Conservation (phyloP, 495 filamentous ascomycete species). For the Peziza echinospora region DNA sequence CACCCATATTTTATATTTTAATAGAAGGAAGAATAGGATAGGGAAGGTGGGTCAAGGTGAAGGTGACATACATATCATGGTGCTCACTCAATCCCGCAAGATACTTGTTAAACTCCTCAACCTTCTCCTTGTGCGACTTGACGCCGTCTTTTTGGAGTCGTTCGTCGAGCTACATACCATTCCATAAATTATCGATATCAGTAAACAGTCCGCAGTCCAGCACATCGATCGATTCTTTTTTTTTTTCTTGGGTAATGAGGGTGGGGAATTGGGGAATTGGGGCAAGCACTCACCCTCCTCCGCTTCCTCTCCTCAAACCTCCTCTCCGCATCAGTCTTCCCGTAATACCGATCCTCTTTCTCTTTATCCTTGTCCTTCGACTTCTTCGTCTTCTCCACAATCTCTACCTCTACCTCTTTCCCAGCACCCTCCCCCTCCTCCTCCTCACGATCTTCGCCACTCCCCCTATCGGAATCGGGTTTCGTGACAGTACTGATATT, state of each 20-base stretch:
- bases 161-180: constrained; percentile 36
- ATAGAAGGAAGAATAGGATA: background rate
- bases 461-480: no score
- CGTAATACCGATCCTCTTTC: background rate
- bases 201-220: background rate
- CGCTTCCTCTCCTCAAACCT: constrained; percentile 55
- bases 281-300: constrained; percentile 50
- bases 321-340: constrained; percentile 73
- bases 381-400: background rate
- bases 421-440: background rate
- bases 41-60: no score
- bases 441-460: no score
- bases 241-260: background rate
- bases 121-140: constrained; percentile 92
- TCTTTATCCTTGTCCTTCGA: background rate
- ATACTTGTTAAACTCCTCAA: constrained; percentile 89
- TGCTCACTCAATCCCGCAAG: constrained; percentile 82
- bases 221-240: background rate
- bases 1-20: background rate
- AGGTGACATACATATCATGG: constrained; percentile 69
- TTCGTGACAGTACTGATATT: no score
- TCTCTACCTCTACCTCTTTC: no score
- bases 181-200: constrained; percentile 17
- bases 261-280: background rate
- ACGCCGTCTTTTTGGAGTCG: constrained; percentile 51